Conservation (phyloP, 805 yeast species). For the Candida corydali region DNA sequence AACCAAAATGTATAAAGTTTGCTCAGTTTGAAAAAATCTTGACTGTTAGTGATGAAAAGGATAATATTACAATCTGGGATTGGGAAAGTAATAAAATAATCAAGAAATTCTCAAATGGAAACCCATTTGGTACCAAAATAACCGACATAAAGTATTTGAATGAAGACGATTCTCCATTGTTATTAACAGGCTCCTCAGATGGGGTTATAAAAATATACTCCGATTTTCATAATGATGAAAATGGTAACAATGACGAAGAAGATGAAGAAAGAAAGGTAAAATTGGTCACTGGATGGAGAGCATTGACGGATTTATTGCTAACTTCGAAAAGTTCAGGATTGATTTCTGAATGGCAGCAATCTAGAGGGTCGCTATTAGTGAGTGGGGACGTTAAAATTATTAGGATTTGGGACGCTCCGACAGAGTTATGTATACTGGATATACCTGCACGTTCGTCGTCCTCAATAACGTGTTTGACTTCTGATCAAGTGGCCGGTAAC, state of each 20-base stretch:
- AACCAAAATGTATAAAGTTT: conserved; percentile 74
- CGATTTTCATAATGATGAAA: conserved; percentile 52
- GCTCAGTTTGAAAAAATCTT: conserved; percentile 88
- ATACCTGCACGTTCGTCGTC: conserved; percentile 89
- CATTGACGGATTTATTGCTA: conserved; percentile 76
- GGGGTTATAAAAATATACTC: conserved; percentile 89
- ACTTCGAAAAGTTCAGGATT: conserved; percentile 81
- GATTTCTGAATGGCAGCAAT: conserved; percentile 94
- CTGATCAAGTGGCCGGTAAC: conserved; percentile 94
- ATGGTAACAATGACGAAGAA: conserved; percentile 10
- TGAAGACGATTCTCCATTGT: conserved; percentile 85
- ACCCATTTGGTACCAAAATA: conserved; percentile 83
- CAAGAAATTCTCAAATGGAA: conserved; percentile 73
- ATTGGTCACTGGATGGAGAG: conserved; percentile 87
- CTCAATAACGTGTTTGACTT: conserved; percentile 82
- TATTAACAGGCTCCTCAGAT: conserved; percentile 87
- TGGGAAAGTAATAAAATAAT: conserved; percentile 64
- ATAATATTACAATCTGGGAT: conserved; percentile 81
- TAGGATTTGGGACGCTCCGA: conserved; percentile 93
- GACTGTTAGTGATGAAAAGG: conserved; percentile 78
- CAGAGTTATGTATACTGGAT: conserved; percentile 81
- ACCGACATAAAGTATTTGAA: conserved; percentile 83
- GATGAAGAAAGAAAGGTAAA: conserved; percentile 36
- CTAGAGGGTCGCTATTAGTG: conserved; percentile 82
- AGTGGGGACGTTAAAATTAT: conserved; percentile 94